Conservation (phyloP, 164 flowering plant species). For the Vitis labrusca region DNA sequence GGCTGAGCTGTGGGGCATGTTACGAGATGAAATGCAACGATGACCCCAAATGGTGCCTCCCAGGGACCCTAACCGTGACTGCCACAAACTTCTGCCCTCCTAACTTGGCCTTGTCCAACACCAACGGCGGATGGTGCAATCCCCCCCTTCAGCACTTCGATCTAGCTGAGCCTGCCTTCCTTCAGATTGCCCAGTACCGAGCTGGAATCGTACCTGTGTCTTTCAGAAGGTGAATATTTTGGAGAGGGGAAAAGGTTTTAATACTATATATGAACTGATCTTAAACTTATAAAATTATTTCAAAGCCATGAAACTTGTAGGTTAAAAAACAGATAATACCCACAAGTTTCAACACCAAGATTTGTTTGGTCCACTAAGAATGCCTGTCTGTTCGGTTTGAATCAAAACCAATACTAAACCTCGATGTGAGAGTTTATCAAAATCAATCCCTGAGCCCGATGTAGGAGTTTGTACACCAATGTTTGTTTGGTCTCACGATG, state of each 20-base stretch:
- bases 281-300: background rate
- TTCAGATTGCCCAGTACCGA: constrained; percentile 41
- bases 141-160: constrained; percentile 53
- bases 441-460: too few relatives aligned
- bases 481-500: rapidly evolving
- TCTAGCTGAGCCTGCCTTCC: constrained; percentile 50
- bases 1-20: constrained; percentile 48
- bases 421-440: too few relatives aligned
- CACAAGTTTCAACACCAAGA: too few relatives aligned
- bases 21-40: constrained; percentile 37
- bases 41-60: constrained; percentile 45
- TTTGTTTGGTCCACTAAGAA: too few relatives aligned
- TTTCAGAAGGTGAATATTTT: constrained; percentile 31
- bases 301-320: too few relatives aligned
- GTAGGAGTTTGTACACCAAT: too few relatives aligned
- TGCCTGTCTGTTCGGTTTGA: too few relatives aligned
- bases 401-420: too few relatives aligned
- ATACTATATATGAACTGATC: too few relatives aligned
- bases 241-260: too few relatives aligned
- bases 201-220: constrained; percentile 54
- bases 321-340: too few relatives aligned
- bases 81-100: constrained; percentile 60
- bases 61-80: constrained; percentile 34
- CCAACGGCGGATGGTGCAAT: constrained; percentile 60
- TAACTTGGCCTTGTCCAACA: constrained; percentile 31